Evolutionary conservation across 441 rosid species (phyloP), one percentile per base, ranked within the genome.

Genomic region (Bocquillonia castaneifolia): DNA sequence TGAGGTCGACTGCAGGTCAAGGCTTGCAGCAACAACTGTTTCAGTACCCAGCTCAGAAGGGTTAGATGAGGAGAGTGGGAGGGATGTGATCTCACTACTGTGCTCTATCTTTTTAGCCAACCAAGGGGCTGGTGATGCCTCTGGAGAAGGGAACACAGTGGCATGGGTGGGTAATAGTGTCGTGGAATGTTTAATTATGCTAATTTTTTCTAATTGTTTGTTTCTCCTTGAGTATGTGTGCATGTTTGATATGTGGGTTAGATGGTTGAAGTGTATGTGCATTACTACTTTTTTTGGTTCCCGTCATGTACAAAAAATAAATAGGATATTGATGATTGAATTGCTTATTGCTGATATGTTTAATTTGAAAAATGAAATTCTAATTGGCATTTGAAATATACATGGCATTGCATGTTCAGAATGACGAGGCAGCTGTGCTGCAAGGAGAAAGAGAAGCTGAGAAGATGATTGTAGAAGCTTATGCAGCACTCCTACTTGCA

Each of bases 361-460:
- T n/a, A 39, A 25, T 36, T 32, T 37, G 25, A 31, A 36, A 51
- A 31, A 52, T 23, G 28, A 20, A 29, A 28, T 39, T 51, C 23
- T 44, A 14, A 29, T 25, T 48, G 15, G 36, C 74, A 50, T 50
- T 64, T 68, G 52, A 42, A 66, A 44, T 18, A 39, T 66, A 26
- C 17, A 48, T 72, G 34, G 13, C 52, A 62, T 59, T 66, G 48
- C 13, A 42, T 72, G 50, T 54, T 54, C 81, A 94, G 98, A 84
- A 88, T 72, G 93, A 86, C n/a, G 97, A 90, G 71, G 93, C 83
- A 64, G 86, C 88, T 62, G 39, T 95, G 77, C 76, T 87, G 73
- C 88, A 92, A 84, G 93, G 96, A 47, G 98, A 95, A 78, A 95
- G 90, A 78, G 99, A 95, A 83, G 96, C 96, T 1, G 99, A 92